Conservation (phyloP, 495 filamentous ascomycete genomes). For the Umbilicaria muhlenbergii region DNA sequence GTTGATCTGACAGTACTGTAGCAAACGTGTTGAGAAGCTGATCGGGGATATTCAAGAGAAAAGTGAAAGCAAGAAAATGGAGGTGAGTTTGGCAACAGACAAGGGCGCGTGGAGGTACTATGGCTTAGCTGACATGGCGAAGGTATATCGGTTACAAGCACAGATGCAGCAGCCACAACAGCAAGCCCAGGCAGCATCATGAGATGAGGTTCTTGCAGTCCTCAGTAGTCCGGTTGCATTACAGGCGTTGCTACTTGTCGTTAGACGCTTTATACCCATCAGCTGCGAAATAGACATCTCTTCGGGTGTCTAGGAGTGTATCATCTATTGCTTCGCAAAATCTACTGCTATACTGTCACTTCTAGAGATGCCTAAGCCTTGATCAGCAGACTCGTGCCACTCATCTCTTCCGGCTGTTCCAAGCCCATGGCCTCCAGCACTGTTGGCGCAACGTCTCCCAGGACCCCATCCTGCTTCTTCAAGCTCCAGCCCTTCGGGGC, state of each 20-base stretch:
- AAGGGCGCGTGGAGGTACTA: neutral
- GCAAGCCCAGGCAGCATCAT: too few relatives aligned
- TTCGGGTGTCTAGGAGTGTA: too few relatives aligned
- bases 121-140: neutral
- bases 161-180: neutral
- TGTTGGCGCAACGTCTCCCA: conserved; percentile 93
- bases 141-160: conserved; percentile 8
- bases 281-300: too few relatives aligned
- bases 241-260: too few relatives aligned
- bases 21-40: conserved; percentile 66
- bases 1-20: conserved; percentile 18
- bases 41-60: conserved; percentile 68
- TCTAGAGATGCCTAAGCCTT: conserved; percentile 26
- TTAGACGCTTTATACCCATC: too few relatives aligned
- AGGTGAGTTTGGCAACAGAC: conserved; percentile 28
- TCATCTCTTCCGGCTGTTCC: conserved; percentile 81
- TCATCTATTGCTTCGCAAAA: too few relatives aligned
- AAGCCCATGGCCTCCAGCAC: conserved; percentile 82
- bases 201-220: too few relatives aligned
- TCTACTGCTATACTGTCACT: neutral
- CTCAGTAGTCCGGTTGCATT: too few relatives aligned
- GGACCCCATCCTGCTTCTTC: conserved; percentile 67
- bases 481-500: conserved; percentile 80
- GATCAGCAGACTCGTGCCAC: conserved; percentile 64
- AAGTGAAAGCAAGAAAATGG: conserved; percentile 63